Evolutionary conservation across 1,284 basidiomycete genomes (phyloP), one percentile per base, ranked within the genome.

Genomic region (Ceratobasidium sp.): DNA sequence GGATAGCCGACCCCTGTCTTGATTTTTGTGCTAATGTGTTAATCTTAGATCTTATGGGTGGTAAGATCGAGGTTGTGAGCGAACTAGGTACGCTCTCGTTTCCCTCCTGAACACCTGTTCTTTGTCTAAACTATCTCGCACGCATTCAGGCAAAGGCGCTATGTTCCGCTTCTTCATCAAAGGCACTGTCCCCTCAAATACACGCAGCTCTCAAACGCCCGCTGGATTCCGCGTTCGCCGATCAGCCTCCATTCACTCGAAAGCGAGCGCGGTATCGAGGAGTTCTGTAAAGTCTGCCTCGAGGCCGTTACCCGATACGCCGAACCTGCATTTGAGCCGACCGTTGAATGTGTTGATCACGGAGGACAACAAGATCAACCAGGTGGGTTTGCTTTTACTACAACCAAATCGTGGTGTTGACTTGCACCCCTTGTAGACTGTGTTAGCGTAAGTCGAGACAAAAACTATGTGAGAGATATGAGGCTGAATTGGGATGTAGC

Each of bases 131-230:
- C 58, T 63, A 44, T 21, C n/a, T n/a, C 38, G 16, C 16, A n/a
- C 38, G 2, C 14, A 21, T 43, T 30, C 28, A 75, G 78, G 49
- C 72, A 77, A 55, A 62, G 79, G 79, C 0, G 78, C 79, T 9
- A 79, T 76, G 11, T 79, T 79, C 70, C 75, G 79, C 43, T 79
- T 79, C 66, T 79, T 77, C 62, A 75, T 79, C 11, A 50, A 76
- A 46, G 77, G 74, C 21, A 70, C 69, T 8, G 50, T 52, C 13
- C 23, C 64, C 16, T 23, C 50, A n/a, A 41, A 9, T 8, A 41
- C 21, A 11, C 64, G 50, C 13, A 50, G n/a, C n/a, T 23, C 64
- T 13, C 50, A 26, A 26, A 8, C 41, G 5, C 41, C 35, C 30
- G 28, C 21, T 16, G 21, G 21, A 14, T 23, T 28, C n/a, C 49